Conservation (phyloP, 768 basidiomycete genomes). For the Lentinula aciculospora region DNA sequence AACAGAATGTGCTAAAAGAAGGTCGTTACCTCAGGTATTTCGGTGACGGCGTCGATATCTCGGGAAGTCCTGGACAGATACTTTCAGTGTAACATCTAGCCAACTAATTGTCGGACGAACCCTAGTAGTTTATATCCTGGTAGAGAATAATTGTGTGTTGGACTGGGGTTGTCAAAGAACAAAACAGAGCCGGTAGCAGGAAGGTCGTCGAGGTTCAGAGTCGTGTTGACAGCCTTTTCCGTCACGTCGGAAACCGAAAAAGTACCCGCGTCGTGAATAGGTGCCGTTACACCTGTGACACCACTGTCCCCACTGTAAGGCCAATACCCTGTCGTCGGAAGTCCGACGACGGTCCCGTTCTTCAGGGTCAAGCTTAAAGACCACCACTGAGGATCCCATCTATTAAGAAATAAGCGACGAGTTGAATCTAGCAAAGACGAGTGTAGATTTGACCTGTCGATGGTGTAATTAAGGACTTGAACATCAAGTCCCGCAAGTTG, state of each 20-base stretch:
- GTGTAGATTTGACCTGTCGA: slow-evolving; percentile 15
- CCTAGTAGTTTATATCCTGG: slow-evolving; percentile 23
- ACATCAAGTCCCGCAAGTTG: slow-evolving; percentile 18
- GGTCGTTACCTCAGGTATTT: slow-evolving; percentile 19
- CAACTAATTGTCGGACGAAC: slow-evolving; percentile 10
- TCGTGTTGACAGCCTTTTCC: slow-evolving; percentile 13
- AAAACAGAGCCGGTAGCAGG: slow-evolving; percentile 16
- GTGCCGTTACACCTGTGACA: slow-evolving; percentile 18
- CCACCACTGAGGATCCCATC: slow-evolving; percentile 29
- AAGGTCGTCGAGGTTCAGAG: slow-evolving; percentile 16
- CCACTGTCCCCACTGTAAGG: slow-evolving; percentile 25
- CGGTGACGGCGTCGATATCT: slow-evolving; percentile 10
- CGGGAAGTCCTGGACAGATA: slow-evolving; percentile 16
- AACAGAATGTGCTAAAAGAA: neutral
- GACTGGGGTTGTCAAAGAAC: slow-evolving; percentile 27
- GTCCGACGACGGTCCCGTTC: slow-evolving; percentile 21
- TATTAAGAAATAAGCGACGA: neutral
- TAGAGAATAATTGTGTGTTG: slow-evolving; percentile 21
- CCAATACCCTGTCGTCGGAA: slow-evolving; percentile 27
- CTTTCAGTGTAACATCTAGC: neutral
- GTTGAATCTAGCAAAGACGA: neutral
- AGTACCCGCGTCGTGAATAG: slow-evolving; percentile 17
- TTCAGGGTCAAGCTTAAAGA: slow-evolving; percentile 22
- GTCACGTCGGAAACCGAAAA: slow-evolving; percentile 3
- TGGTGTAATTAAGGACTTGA: slow-evolving; percentile 18